Evolutionary conservation across 192 early-diverging fungal species (phyloP).

Genomic region (Diversispora epigaea): DNA sequence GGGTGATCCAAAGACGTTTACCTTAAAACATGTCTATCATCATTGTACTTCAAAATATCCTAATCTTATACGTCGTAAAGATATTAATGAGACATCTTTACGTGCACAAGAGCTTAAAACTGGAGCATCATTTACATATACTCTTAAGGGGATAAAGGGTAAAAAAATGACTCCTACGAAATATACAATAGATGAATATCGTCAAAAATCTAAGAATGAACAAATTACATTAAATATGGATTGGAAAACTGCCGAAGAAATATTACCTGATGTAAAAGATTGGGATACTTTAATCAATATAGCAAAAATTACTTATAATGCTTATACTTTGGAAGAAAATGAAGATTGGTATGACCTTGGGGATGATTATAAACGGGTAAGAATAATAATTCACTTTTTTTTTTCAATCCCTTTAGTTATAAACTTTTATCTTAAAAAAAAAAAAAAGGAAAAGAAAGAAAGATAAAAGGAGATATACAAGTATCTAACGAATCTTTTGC

Average conservation of each 20-base stretch:
- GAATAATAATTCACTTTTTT: background rate
- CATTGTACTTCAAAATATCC: constrained; percentile 38
- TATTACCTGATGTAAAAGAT: constrained; percentile 73
- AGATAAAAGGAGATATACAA: no score
- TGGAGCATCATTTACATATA: constrained; percentile 32
- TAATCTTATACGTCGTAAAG: constrained; percentile 37
- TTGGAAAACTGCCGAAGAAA: constrained; percentile 29
- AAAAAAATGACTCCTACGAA: constrained; percentile 28
- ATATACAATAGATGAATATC: constrained; percentile 36
- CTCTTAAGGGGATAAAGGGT: constrained; percentile 30
- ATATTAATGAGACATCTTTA: constrained; percentile 18
- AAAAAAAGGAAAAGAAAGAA: no score
- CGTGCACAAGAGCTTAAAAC: constrained; percentile 23
- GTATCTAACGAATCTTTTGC: background rate
- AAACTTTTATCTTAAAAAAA: no score
- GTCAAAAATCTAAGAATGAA: constrained; percentile 25
- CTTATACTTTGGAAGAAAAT: constrained; percentile 67
- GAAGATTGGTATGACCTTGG: constrained; percentile 71
- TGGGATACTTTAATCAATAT: constrained; percentile 68
- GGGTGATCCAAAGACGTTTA: constrained; percentile 7
- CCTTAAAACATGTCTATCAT: constrained; percentile 44
- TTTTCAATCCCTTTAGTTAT: background rate
- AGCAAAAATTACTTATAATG: constrained; percentile 81
- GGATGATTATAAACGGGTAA: constrained; percentile 60
- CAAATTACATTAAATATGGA: constrained; percentile 33